Conservation (phyloP, 176 grass and related monocot genomes). For the Chrysopogon serrulatus region DNA sequence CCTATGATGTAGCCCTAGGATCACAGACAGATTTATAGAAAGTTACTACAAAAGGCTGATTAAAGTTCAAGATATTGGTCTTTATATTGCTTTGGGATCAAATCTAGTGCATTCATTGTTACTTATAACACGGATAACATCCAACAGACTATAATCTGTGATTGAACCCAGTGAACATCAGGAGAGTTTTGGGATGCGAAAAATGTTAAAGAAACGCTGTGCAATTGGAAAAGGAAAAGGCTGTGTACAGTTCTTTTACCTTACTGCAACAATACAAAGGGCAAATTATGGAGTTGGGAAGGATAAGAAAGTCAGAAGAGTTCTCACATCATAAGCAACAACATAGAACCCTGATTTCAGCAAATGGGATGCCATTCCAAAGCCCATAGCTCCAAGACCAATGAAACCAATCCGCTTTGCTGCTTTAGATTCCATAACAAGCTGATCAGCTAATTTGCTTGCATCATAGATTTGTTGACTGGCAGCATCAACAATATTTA, state of each 20-base stretch:
- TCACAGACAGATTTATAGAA: background rate
- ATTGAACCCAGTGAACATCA: background rate
- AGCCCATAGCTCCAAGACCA: slow-evolving; percentile 97
- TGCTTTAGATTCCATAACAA: slow-evolving; percentile 58
- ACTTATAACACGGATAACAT: background rate
- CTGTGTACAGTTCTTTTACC: background rate
- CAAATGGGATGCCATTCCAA: slow-evolving; percentile 98
- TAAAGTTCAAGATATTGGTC: background rate
- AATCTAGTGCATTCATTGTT: background rate
- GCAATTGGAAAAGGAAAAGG: background rate
- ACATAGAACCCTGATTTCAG: slow-evolving; percentile 81
- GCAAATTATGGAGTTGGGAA: background rate
- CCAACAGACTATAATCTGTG: background rate
- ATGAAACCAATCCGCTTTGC: slow-evolving; percentile 83
- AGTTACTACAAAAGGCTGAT: background rate
- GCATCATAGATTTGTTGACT: slow-evolving; percentile 69
- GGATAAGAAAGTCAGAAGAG: background rate
- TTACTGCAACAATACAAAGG: background rate
- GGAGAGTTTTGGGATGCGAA: background rate
- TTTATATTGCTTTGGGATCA: slow-evolving; percentile 4
- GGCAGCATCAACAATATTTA: slow-evolving; percentile 72
- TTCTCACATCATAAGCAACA: slow-evolving; percentile 90
- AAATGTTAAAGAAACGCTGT: slow-evolving; percentile 3
- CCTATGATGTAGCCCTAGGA: background rate
- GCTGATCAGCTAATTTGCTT: slow-evolving; percentile 56